Base-by-base conservation (phyloP, 2,329 filamentous ascomycete species). In the Ophiocordyceps camponoti-leonardi region DNA sequence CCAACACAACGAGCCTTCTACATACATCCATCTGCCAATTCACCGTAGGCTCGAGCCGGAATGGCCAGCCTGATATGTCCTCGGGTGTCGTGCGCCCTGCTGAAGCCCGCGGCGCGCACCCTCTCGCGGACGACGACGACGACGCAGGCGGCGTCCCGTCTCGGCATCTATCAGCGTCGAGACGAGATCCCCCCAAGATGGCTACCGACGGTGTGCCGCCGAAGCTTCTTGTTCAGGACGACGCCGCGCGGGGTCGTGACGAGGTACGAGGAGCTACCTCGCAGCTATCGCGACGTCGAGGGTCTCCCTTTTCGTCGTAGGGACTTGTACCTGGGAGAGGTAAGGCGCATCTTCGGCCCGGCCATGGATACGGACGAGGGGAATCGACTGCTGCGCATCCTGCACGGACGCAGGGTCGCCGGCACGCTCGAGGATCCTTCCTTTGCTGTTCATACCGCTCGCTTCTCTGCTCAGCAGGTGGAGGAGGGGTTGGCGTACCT, bases 381-480 rank as follows among this genome's bases (percentile, higher is more conserved):
- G 19, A 80, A 80, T 54, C 61, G 60, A 41, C 58, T 81, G 41
- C 59, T 81, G 44, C 64, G 66, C 45, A 72, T 81, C 44, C 59
- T 81, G 13, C 78, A 82, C 54, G 78, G 77, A 10, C 69, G 76
- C 33, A 67, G 78, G 39, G 75, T 82, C 20, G 75, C 77, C 8
- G 78, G 78, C 31, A 79, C 77, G 3, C 63, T 81, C 40, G 69
- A 76, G 12, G 77, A 81, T 53, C 77, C 77, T 2, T 62, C 61
- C 5, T 66, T 73, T 43, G 60, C 61, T 33, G 50, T 60, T 23
- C 69, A 75, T 50, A 77, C 73, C 26, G 59, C 59, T 2, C 53
- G 57, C 11, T 78, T 64, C 50, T 60, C 61, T 10, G 45, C 58
- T 2, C 49, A 58, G 1, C 66, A 75, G 48, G 61, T 69, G 16